Evolutionary conservation across 495 filamentous ascomycete genomes (phyloP).

Genomic region (Aspergillus ostianus): DNA sequence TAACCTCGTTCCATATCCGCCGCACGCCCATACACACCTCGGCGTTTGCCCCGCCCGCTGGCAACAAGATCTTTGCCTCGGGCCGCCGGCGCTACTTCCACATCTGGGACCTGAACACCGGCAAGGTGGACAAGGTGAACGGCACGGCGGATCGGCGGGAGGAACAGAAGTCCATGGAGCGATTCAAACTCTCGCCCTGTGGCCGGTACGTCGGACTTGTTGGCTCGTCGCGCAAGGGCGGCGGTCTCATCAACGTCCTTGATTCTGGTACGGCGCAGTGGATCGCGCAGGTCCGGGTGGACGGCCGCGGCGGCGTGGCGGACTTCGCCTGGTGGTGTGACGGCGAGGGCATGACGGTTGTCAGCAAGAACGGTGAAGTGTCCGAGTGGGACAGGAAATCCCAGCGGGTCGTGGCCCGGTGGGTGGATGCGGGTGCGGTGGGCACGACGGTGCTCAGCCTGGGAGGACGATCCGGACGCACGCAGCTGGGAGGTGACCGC

Average conservation of each 20-base stretch:
- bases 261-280: conserved; percentile 82
- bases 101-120: conserved; percentile 82
- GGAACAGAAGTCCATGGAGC: conserved; percentile 87
- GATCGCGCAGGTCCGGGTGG: conserved; percentile 78
- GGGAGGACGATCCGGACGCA: conserved; percentile 60
- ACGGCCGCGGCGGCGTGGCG: conserved; percentile 76
- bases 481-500: conserved; percentile 70
- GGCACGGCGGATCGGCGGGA: conserved; percentile 64
- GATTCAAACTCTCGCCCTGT: conserved; percentile 79
- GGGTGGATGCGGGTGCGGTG: conserved; percentile 88
- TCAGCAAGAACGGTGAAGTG: conserved; percentile 84
- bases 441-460: conserved; percentile 78
- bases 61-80: conserved; percentile 69
- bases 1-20: conserved; percentile 85
- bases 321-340: conserved; percentile 91
- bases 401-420: conserved; percentile 68
- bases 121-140: conserved; percentile 79
- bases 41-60: conserved; percentile 58
- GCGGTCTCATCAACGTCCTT: conserved; percentile 83
- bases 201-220: conserved; percentile 80
- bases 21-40: conserved; percentile 77
- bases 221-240: conserved; percentile 74
- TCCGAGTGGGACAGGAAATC: conserved; percentile 78
- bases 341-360: conserved; percentile 72
- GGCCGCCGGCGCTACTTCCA: conserved; percentile 90